phyloP scores from a whole-genome alignment of 495 filamentous ascomycete species.

The Xylaria grammica region DNA sequence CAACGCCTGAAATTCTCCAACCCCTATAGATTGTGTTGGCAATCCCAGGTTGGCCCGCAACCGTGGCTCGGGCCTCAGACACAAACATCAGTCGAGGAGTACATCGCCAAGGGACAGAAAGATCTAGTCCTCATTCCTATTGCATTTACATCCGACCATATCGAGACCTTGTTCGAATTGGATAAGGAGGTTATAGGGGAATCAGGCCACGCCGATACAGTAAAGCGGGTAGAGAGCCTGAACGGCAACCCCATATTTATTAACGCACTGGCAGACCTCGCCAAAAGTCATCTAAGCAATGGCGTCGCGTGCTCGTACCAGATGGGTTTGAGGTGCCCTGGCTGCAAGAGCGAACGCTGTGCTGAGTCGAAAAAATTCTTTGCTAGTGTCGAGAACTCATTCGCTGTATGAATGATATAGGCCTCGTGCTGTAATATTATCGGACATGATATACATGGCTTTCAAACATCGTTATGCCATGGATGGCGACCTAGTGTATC shows the following conservation, averaged over 20 bases:
- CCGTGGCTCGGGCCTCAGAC: conserved; percentile 98
- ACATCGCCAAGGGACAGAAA: conserved; percentile 87
- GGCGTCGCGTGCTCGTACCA: conserved; percentile 72
- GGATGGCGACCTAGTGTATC: no score
- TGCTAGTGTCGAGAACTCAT: conserved; percentile 54
- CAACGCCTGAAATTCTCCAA: conserved; percentile 83
- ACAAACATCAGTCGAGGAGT: conserved; percentile 80
- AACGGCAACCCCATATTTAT: conserved; percentile 95
- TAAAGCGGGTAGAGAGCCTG: conserved; percentile 91
- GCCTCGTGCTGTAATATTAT: background rate
- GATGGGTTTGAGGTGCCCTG: conserved; percentile 91
- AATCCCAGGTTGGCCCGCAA: conserved; percentile 94
- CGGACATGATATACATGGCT: background rate
- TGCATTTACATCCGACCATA: conserved; percentile 97
- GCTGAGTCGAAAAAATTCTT: conserved; percentile 92
- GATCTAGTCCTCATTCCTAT: conserved; percentile 94
- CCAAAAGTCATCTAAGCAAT: conserved; percentile 74
- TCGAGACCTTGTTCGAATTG: conserved; percentile 95
- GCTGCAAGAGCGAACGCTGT: conserved; percentile 90
- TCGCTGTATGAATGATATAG: conserved; percentile 22
- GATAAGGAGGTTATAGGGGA: conserved; percentile 96
- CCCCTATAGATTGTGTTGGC: conserved; percentile 94
- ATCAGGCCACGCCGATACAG: conserved; percentile 73
- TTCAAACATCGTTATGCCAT: background rate
- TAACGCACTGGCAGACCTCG: conserved; percentile 84